Base-by-base conservation (phyloP, 257 asterid species). In the Solanum pinnatisectum region DNA sequence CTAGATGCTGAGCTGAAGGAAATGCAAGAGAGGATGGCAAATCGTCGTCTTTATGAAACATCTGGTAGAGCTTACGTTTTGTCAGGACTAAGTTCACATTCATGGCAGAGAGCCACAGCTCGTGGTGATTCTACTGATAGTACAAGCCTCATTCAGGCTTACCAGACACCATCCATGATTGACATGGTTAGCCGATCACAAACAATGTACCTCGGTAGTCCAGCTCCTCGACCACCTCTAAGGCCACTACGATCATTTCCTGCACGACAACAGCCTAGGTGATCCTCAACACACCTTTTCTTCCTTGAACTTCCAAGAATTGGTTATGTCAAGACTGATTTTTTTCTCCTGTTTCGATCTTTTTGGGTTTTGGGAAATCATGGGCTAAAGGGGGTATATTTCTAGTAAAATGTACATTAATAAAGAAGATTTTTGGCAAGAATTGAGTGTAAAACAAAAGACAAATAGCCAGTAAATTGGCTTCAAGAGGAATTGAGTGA, bases 41-140 rank as follows among this genome's bases (percentile, higher is more conserved):
- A 87, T 88, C 93, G 95, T 23, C 98, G 81, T 1, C 89, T 90
- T 6, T 97, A 96, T 33, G 99, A 95, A 91, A 87, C 95, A 4
- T 94, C 98, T 0, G 99, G 99, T 3, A 90, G 99, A 91, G 99
- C 99, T 44, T 97, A 97, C 52, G 94, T 97, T 15, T 82, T 97
- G 86, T 95, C 99, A 1, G 99, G 99, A 39, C 84, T 97, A 87
- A 97, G 99, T 91, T 97, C 99, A 23, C 99, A 97, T 76, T 94
- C 96, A 12, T 94, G 96, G 98, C 99, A 97, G 92, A 95, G 99
- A 90, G 98, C 99, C 32, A 97, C 99, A 0, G 96, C 98, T 6
- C 89, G 98, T 8, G 98, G 99, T 9, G 97, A 97, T 89, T 97
- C 98, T 33, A 93, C 96, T 0, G 96, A 93, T 3, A 92, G 93